Evolutionary conservation across 352 stramenopile species (phyloP), one percentile per base, ranked within the genome.

Genomic region (Globisporangium nodosum): DNA sequence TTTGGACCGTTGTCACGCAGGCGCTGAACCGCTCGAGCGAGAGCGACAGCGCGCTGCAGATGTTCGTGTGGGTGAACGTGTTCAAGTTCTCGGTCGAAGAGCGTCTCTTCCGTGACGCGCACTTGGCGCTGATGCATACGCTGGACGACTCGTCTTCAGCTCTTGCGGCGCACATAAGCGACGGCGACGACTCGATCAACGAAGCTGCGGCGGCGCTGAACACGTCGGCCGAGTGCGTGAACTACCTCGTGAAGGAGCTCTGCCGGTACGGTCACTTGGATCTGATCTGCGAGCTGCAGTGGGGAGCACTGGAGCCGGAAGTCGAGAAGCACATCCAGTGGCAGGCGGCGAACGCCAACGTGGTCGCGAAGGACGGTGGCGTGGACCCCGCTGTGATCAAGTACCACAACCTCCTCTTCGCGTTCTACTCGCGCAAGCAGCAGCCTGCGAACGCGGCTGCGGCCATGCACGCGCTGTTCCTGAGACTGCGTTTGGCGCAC

Each of bases 21-120:
- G 73, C 69, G 7, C 60, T 88, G 5, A 65, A 68, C 27, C 69
- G 74, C 5, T 68, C 60, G 33, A 58, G 58, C 8, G 71, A 75
- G 5, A 49, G 61, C 43, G 75, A 69, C 31, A 64, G 64, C 20
- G 70, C 70, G 2, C 54, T 90, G 27, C 76, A 92, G 64, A 85
- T 78, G 5, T 92, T 92, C 52, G 70, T 90, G 5, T 92, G 82
- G 82, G 75, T 92, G 15, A 90, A 92, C 59, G 74, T 92, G 53
- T 92, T 92, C 53, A 92, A 92, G 62, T 85, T 85, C 35, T 85
- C 79, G 3, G 76, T 90, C 2, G 79, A 92, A 33, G 74, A 85
- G 30, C 72, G 60, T 27, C 42, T 65, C 16, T 90, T 85, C 54
- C 76, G 78, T 7, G 80, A 90, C 35, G 79, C 79, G 0, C 81